A percentile compares a stretch with the other conserved stretches of the same genome.
These are phyloP conservation scores for Colletotrichum sp. DNA, from an alignment of 2,329 filamentous ascomycete genomes.

Conservation along the genomic window DNA sequence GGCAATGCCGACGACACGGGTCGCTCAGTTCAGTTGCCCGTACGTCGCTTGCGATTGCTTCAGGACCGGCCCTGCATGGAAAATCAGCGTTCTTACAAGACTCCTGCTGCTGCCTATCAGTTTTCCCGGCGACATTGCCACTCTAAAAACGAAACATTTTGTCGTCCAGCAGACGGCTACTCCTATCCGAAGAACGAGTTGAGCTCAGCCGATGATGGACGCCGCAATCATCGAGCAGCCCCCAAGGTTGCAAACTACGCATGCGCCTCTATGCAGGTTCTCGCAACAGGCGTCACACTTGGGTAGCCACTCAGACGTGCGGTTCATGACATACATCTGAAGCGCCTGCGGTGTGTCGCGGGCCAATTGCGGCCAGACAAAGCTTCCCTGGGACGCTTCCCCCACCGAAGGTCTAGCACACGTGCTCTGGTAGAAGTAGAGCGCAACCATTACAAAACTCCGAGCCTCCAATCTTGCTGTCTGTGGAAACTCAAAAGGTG, in stretches of 20 bases:
- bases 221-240: background rate
- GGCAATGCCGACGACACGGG: background rate
- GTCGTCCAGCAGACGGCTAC: background rate
- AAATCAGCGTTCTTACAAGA: background rate
- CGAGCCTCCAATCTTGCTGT: background rate
- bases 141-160: background rate
- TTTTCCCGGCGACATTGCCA: background rate
- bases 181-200: background rate
- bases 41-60: background rate
- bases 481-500: background rate
- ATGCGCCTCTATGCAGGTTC: constrained; percentile 20
- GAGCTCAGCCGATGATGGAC: background rate
- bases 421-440: background rate
- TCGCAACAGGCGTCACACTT: constrained; percentile 1
- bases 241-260: constrained; percentile 6
- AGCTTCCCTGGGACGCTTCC: background rate
- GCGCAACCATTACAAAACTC: background rate
- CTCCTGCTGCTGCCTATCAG: background rate
- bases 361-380: background rate
- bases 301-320: constrained; percentile 3
- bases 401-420: background rate
- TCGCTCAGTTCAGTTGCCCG: background rate
- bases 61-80: background rate
- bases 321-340: background rate
- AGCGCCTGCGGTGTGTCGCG: background rate